phyloP scores from a whole-genome alignment of 2,329 filamentous ascomycete genomes.

The Kalmusia sp. region DNA sequence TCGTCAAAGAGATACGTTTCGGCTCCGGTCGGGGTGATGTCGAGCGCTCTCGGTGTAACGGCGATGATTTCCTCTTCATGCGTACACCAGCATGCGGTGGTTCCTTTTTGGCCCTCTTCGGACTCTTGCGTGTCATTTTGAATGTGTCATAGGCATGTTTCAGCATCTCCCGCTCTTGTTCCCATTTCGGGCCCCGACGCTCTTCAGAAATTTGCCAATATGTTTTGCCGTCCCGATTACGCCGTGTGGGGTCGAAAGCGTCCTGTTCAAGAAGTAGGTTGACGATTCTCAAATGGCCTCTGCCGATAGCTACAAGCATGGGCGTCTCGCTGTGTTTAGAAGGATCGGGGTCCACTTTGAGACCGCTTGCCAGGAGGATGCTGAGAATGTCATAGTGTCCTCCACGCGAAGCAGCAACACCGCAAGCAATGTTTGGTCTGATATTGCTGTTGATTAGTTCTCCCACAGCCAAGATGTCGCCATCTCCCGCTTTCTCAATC shows the following conservation, averaged over 20 bases:
- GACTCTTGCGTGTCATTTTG: constrained; percentile 39
- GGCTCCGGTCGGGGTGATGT: constrained; percentile 39
- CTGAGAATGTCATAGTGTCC: constrained; percentile 89
- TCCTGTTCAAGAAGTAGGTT: constrained; percentile 78
- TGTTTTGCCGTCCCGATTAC: constrained; percentile 74
- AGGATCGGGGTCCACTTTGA: constrained; percentile 61
- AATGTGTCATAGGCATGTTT: constrained; percentile 75
- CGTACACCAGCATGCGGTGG: constrained; percentile 34
- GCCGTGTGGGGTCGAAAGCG: constrained; percentile 81
- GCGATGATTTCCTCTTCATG: constrained; percentile 40
- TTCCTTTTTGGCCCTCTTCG: constrained; percentile 43
- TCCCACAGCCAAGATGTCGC: constrained; percentile 56
- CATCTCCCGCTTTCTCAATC: constrained; percentile 56
- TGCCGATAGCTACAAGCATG: constrained; percentile 91
- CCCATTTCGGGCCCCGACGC: constrained; percentile 85
- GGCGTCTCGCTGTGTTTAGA: constrained; percentile 90
- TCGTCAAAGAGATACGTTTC: constrained; percentile 33
- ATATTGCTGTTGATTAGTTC: constrained; percentile 57
- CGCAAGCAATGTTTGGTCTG: constrained; percentile 78
- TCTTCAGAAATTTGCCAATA: constrained; percentile 89
- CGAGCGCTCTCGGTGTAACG: constrained; percentile 39
- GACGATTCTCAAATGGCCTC: constrained; percentile 84
- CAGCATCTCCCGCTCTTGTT: constrained; percentile 82
- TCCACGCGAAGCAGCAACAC: constrained; percentile 89
- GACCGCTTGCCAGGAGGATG: constrained; percentile 62